A percentile compares a stretch with the other conserved stretches of the same genome.
phyloP scores from a whole-genome alignment of 768 basidiomycete genomes.

The Auricularia sp. region DNA sequence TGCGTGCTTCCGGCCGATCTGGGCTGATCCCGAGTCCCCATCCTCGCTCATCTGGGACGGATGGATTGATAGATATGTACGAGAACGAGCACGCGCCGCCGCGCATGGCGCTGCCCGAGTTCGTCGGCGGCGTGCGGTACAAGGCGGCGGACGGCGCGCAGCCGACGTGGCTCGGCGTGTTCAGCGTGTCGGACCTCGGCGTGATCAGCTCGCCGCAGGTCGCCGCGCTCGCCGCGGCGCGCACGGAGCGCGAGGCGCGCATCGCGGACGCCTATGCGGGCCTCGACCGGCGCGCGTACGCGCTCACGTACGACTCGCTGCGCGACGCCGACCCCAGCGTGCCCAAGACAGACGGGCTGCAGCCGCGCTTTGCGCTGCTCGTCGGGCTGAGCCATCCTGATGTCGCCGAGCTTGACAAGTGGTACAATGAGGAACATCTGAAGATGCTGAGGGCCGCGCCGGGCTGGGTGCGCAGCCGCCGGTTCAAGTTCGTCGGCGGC shows the following conservation, averaged over 20 bases:
- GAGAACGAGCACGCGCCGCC: slow-evolving; percentile 43
- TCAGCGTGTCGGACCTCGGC: slow-evolving; percentile 20
- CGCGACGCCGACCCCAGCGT: not conserved
- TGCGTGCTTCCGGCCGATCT: slow-evolving; percentile 7
- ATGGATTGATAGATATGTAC: slow-evolving; percentile 28
- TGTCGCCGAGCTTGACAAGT: slow-evolving; percentile 21
- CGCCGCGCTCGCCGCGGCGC: slow-evolving; percentile 19
- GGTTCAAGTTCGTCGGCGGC: slow-evolving; percentile 22
- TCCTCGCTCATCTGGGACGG: not conserved
- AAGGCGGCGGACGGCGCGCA: slow-evolving; percentile 20
- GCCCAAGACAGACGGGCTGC: not conserved
- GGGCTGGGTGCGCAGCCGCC: slow-evolving; percentile 34
- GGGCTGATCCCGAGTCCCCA: not conserved
- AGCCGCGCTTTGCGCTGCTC: slow-evolving; percentile 17
- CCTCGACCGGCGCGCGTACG: slow-evolving; percentile 28
- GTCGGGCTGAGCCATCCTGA: slow-evolving; percentile 14
- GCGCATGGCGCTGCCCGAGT: slow-evolving; percentile 25
- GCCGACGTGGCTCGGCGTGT: slow-evolving; percentile 28
- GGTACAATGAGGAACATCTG: slow-evolving; percentile 22
- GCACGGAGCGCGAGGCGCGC: slow-evolving; percentile 26
- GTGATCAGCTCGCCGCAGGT: slow-evolving; percentile 15
- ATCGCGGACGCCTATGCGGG: slow-evolving; percentile 21
- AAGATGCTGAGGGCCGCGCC: slow-evolving; percentile 31
- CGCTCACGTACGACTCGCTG: not conserved
- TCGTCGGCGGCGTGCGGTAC: slow-evolving; percentile 27